These are phyloP conservation scores for Daldinia childiae DNA, from an alignment of 495 filamentous ascomycete genomes.

Conservation along the genomic window DNA sequence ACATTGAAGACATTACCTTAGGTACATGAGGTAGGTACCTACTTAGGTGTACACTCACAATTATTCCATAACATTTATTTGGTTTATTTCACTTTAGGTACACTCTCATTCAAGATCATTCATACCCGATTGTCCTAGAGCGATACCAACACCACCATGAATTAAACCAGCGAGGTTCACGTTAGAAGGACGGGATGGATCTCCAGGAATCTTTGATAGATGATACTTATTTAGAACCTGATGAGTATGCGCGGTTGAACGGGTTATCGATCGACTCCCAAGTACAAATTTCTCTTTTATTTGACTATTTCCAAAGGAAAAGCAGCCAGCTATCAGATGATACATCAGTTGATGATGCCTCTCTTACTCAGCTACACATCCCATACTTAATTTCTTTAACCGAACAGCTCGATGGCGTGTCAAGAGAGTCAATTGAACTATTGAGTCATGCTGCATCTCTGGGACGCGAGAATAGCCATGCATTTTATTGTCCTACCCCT, in stretches of 20 bases:
- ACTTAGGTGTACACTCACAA: too few relatives aligned
- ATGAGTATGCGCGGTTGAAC: constrained; percentile 56
- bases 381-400: constrained; percentile 17
- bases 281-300: constrained; percentile 21
- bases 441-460: constrained; percentile 37
- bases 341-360: constrained; percentile 27
- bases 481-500: constrained; percentile 25
- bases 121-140: not conserved
- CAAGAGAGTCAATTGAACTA: constrained; percentile 39
- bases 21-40: too few relatives aligned
- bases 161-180: not conserved
- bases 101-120: too few relatives aligned
- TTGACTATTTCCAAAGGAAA: constrained; percentile 20
- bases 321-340: not conserved
- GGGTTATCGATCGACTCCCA: constrained; percentile 52
- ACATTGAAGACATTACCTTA: not conserved
- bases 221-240: constrained; percentile 32
- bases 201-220: constrained; percentile 7
- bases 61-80: too few relatives aligned
- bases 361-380: constrained; percentile 44
- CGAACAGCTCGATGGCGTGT: constrained; percentile 44
- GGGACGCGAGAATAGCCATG: constrained; percentile 12
- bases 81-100: too few relatives aligned
- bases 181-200: not conserved
- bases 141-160: not conserved